Percentiles rank a stretch among this genome's conserved stretches.
Conservation (phyloP, 257 asterid species). For the Eucommia ulmoides region DNA sequence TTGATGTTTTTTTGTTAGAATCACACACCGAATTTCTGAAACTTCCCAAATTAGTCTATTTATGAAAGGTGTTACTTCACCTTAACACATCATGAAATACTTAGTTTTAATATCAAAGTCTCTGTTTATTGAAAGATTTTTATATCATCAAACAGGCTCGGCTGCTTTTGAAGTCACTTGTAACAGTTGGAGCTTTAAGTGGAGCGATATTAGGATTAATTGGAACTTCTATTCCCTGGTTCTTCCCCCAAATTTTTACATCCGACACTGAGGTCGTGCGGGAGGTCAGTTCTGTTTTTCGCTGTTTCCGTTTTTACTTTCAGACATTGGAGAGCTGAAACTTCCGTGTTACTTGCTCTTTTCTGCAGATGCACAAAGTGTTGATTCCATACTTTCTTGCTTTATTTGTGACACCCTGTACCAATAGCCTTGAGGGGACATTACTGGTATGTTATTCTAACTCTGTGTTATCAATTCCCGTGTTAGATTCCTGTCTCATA, state of each 20-base stretch:
- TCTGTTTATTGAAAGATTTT: too few species aligned
- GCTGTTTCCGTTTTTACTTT: conserved; percentile 1
- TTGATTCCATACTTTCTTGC: conserved; percentile 78
- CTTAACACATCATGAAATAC: too few species aligned
- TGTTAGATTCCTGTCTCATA: neutral
- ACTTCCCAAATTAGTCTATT: neutral
- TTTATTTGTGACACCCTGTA: conserved; percentile 70
- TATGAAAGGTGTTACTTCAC: neutral
- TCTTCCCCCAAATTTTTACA: conserved; percentile 71
- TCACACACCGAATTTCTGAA: neutral
- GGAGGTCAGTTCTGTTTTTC: conserved; percentile 43
- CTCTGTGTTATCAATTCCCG: conserved; percentile 5
- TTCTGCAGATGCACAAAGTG: conserved; percentile 83
- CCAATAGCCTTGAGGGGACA: conserved; percentile 94
- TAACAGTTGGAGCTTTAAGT: conserved; percentile 56
- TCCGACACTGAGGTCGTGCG: conserved; percentile 61
- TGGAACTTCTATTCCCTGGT: conserved; percentile 77
- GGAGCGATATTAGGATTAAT: conserved; percentile 60
- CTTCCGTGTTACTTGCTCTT: neutral
- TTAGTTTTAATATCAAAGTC: too few species aligned
- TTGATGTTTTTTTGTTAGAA: neutral
- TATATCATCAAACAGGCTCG: conserved; percentile 51
- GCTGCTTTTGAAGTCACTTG: conserved; percentile 60
- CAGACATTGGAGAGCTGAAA: neutral
- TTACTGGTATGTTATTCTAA: conserved; percentile 42